Conservation (phyloP, 805 yeast species). For the Lipomyces mesembrius region DNA sequence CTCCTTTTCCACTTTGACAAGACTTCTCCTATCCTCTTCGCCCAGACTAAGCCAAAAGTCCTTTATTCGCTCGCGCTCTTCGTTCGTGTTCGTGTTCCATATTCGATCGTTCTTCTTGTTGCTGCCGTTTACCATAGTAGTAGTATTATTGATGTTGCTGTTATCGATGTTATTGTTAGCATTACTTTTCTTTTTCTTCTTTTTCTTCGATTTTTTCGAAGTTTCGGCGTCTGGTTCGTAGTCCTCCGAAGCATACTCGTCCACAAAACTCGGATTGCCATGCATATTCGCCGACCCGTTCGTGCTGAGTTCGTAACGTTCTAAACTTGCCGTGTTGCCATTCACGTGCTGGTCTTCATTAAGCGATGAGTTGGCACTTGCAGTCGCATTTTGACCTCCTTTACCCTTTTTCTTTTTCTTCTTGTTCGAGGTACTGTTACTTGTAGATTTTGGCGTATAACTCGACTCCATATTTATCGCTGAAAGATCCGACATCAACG, state of each 20-base stretch:
- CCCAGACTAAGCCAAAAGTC: slow-evolving; percentile 70
- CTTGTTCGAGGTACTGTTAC: slow-evolving; percentile 18
- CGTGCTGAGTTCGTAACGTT: slow-evolving; percentile 5
- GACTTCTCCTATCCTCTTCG: slow-evolving; percentile 61
- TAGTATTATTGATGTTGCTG: background rate
- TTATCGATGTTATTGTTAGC: background rate
- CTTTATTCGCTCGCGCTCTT: slow-evolving; percentile 58
- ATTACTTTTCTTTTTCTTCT: slow-evolving; percentile 30
- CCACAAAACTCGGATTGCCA: slow-evolving; percentile 5
- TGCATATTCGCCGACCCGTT: background rate
- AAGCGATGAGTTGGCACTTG: slow-evolving; percentile 13
- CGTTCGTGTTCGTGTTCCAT: slow-evolving; percentile 55
- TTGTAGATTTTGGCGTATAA: background rate
- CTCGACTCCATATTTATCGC: background rate
- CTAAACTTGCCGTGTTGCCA: background rate
- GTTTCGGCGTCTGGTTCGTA: slow-evolving; percentile 9
- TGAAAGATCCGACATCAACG: background rate
- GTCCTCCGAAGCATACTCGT: slow-evolving; percentile 21
- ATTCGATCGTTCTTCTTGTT: slow-evolving; percentile 43
- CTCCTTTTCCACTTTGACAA: slow-evolving; percentile 69
- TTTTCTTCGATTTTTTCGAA: slow-evolving; percentile 25
- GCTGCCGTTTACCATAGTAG: background rate
- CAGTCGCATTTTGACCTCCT: slow-evolving; percentile 20
- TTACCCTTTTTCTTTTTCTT: slow-evolving; percentile 38
- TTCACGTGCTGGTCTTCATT: background rate